Base-by-base conservation (phyloP, 495 filamentous ascomycete species). In the Hyaloscypha bicolor region DNA sequence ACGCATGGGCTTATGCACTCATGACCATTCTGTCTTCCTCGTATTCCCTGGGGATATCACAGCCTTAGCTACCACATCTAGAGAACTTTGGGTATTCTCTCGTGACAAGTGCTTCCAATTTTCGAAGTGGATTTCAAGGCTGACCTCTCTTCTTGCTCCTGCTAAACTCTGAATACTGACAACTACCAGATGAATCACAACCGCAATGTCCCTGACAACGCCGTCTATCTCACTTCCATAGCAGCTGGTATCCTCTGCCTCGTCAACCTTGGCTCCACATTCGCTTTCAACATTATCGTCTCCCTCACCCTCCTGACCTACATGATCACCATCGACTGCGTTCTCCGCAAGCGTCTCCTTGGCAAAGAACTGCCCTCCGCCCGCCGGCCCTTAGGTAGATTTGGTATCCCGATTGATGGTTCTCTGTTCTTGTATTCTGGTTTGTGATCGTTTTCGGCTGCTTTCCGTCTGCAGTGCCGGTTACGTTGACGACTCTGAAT, bases 221-320 rank as follows among this genome's bases (percentile, higher is more conserved):
- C 87, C 0, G 77, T 88, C 56, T 67, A 81, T 21, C 68, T 85
- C 37, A 83, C 81, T 6, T 78, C 81, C 67, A 65, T 76, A 33
- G 74, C 83, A 51, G 79, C 86, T 19, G 78, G 83, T 58, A 72
- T 87, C 32, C 77, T 91, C 2, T 85, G 85, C 0, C 74, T 87
- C 32, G 87, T 89, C 73, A 87, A 88, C 69, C 81, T 90, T 61
- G 86, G 85, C 21, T 87, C 84, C 4, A 64, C 78, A 6, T 76
- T 81, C 11, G 86, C 85, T 4, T 82, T 89, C 71, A 83, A 85
- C 70, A 81, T 83, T 42, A 80, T 88, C 59, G 76, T 82, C 60
- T 84, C 85, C 70, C 71, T 84, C 70, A 48, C 81, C 73, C 67
- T 86, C 77, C 63, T 64, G 74, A 68, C 86, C 73, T 62, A 86